A percentile compares a stretch with the other conserved stretches of the same genome.
Conservation (phyloP, 1,284 basidiomycete genomes). For the Lignosus rhinocerotis region DNA sequence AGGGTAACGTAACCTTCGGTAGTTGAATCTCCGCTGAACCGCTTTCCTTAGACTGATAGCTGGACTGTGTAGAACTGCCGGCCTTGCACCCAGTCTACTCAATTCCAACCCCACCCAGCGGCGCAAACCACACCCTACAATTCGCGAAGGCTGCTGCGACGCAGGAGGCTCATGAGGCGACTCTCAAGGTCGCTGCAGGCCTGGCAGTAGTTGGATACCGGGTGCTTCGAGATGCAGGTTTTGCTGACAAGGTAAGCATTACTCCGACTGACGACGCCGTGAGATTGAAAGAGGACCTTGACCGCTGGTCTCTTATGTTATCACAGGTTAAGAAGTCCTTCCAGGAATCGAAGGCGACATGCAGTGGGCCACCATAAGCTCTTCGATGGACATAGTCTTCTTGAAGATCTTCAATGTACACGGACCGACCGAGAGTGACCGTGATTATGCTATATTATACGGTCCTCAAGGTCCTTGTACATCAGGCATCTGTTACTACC, state of each 20-base stretch:
- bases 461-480: too few relatives aligned
- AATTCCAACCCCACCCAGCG: slow-evolving; percentile 55
- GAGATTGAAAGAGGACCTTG: neutral
- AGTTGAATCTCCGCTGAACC: slow-evolving; percentile 11
- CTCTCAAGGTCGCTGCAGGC: slow-evolving; percentile 57
- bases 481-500: too few relatives aligned
- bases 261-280: neutral
- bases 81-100: slow-evolving; percentile 34
- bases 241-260: slow-evolving; percentile 37
- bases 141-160: slow-evolving; percentile 59
- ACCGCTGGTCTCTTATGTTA: neutral
- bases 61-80: slow-evolving; percentile 20
- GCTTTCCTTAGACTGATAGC: neutral
- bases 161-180: slow-evolving; percentile 54
- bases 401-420: too few relatives aligned
- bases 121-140: slow-evolving; percentile 63
- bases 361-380: neutral
- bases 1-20: slow-evolving; percentile 70
- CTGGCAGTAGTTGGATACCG: slow-evolving; percentile 60
- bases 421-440: too few relatives aligned
- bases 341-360: neutral
- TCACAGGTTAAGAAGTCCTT: slow-evolving; percentile 21
- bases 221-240: slow-evolving; percentile 54
- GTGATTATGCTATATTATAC: too few relatives aligned
- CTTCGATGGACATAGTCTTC: too few relatives aligned